Evolutionary conservation across 495 filamentous ascomycete genomes (phyloP).

Genomic region (Cercophora newfieldiana): DNA sequence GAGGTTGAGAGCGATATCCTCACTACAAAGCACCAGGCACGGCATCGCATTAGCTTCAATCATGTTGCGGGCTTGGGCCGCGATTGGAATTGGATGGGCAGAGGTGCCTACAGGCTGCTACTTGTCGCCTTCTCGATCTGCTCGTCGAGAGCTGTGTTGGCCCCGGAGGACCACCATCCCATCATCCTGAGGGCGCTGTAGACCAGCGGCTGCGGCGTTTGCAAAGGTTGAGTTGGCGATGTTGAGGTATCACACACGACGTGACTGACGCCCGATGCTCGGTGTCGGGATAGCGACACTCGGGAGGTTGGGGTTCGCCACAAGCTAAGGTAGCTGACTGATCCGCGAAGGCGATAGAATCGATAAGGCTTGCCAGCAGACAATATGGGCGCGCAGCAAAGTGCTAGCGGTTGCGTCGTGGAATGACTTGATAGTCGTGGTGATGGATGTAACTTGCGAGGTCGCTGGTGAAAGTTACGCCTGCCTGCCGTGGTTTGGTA

Average conservation of each 20-base stretch:
- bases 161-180: slow-evolving; percentile 85
- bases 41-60: slow-evolving; percentile 19
- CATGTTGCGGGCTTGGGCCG: slow-evolving; percentile 4
- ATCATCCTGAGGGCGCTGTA: slow-evolving; percentile 54
- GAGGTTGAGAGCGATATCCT: slow-evolving; percentile 94
- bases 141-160: slow-evolving; percentile 83
- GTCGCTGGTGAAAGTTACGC: slow-evolving; percentile 11
- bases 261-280: not conserved
- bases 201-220: not conserved
- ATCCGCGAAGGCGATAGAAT: not conserved
- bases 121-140: slow-evolving; percentile 94
- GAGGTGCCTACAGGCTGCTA: slow-evolving; percentile 73
- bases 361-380: not conserved
- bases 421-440: slow-evolving; percentile 11
- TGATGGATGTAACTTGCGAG: slow-evolving; percentile 16
- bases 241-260: not conserved
- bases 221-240: slow-evolving; percentile 5
- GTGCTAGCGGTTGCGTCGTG: not conserved
- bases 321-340: not conserved
- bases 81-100: not conserved
- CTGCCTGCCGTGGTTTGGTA: slow-evolving; percentile 31
- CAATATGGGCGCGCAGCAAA: not conserved
- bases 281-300: not conserved
- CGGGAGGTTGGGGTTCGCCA: not conserved
- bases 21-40: slow-evolving; percentile 52